Percentiles rank a stretch among this genome's conserved stretches.
These are phyloP conservation scores for Phytophthora aleatoria DNA, from an alignment of 352 stramenopile species.

Conservation along the genomic window DNA sequence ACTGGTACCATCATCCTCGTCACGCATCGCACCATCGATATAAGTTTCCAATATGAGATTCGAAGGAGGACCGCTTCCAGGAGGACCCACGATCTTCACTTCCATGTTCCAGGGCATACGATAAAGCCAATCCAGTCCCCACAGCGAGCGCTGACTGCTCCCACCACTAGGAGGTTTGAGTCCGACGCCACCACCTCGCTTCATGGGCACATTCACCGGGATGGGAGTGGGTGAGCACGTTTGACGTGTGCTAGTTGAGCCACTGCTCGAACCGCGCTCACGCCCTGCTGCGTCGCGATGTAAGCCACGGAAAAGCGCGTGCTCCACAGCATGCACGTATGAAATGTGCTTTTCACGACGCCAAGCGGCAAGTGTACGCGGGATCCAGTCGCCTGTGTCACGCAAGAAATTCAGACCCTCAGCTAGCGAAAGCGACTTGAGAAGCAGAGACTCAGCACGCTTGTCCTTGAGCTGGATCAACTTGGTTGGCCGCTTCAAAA, in stretches of 20 bases:
- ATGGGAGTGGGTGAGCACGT: conserved; percentile 78
- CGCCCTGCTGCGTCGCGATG: conserved; percentile 79
- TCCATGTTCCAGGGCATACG: conserved; percentile 93
- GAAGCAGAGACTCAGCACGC: conserved; percentile 76
- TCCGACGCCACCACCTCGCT: conserved; percentile 66
- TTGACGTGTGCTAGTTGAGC: conserved; percentile 41
- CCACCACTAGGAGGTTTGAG: conserved; percentile 54
- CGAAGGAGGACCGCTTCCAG: conserved; percentile 82
- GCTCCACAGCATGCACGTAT: conserved; percentile 85
- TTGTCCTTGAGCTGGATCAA: conserved; percentile 84
- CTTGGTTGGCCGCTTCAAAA: conserved; percentile 76
- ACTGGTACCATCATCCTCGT: conserved; percentile 72
- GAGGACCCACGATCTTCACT: conserved; percentile 88
- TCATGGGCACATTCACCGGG: conserved; percentile 84
- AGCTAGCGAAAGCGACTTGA: conserved; percentile 84
- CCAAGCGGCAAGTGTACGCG: conserved; percentile 73
- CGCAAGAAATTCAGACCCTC: conserved; percentile 83
- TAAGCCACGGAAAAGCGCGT: conserved; percentile 80
- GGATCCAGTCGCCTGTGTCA: conserved; percentile 85
- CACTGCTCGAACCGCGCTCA: conserved; percentile 47
- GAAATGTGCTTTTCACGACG: conserved; percentile 85
- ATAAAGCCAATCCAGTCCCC: conserved; percentile 89
- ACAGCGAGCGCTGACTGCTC: conserved; percentile 72
- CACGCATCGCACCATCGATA: conserved; percentile 79
- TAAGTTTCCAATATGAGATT: conserved; percentile 90